Evolutionary conservation across 805 yeast species (phyloP).

Genomic region (Hanseniaspora nectarophila): DNA sequence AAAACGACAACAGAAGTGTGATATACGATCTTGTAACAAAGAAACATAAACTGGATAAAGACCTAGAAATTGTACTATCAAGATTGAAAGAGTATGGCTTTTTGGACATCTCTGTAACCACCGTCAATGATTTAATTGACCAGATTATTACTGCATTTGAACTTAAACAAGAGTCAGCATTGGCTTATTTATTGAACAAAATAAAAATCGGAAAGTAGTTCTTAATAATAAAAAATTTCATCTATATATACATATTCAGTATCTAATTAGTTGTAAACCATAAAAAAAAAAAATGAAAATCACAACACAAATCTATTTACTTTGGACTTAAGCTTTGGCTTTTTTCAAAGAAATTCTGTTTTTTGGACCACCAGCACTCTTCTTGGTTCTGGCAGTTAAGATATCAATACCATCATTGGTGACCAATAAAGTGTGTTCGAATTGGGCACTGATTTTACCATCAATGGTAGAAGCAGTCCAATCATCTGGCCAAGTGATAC

Average conservation of each 20-base stretch:
- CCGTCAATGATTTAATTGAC: not conserved
- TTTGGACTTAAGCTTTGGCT: not conserved
- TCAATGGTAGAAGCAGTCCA: conserved; percentile 93
- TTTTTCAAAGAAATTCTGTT: conserved; percentile 33
- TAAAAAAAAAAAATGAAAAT: not conserved
- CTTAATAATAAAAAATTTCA: conserved; percentile 1
- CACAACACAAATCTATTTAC: not conserved
- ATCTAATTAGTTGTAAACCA: too few relatives aligned
- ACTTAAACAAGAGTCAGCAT: not conserved
- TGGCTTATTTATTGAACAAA: not conserved
- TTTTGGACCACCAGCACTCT: conserved; percentile 82
- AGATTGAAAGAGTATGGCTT: not conserved
- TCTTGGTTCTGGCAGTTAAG: conserved; percentile 64
- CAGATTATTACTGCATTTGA: not conserved
- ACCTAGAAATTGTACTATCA: not conserved
- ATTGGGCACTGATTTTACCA: conserved; percentile 84
- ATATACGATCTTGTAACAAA: conserved; percentile 36
- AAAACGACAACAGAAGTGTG: conserved; percentile 27
- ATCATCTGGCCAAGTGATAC: conserved; percentile 88
- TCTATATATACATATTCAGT: conserved; percentile 5
- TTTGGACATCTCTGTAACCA: not conserved
- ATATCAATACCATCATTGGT: conserved; percentile 92
- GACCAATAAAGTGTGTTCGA: conserved; percentile 83
- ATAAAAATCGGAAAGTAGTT: not conserved
- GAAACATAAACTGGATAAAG: conserved; percentile 25